A percentile compares a stretch with the other conserved stretches of the same genome.
phyloP scores from a whole-genome alignment of 345 rosid genomes.

The Sonneratia caseolaris region DNA sequence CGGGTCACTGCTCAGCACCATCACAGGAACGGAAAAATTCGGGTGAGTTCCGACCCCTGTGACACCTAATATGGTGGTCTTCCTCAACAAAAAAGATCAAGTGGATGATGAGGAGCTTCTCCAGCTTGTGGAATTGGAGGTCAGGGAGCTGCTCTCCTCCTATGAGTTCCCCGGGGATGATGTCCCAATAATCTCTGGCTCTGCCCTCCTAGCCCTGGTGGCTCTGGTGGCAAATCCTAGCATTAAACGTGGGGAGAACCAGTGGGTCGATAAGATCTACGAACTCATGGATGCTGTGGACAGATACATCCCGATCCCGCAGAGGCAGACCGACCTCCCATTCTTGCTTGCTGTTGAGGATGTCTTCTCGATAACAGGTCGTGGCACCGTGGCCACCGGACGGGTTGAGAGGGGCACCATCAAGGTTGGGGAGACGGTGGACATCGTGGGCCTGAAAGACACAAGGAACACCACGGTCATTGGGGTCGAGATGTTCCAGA shows the following conservation, averaged over 20 bases:
- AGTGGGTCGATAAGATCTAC: conserved; percentile 20
- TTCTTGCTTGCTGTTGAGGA: conserved; percentile 19
- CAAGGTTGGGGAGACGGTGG: conserved; percentile 17
- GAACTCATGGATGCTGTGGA: conserved; percentile 21
- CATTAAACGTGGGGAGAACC: conserved; percentile 16
- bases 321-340: conserved; percentile 19
- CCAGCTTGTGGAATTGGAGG: conserved; percentile 21
- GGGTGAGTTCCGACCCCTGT: no score
- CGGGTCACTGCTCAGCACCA: no score
- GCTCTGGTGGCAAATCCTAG: conserved; percentile 18
- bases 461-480: conserved; percentile 16
- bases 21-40: no score
- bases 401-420: conserved; percentile 21
- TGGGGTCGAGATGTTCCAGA: conserved; percentile 24
- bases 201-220: conserved; percentile 18
- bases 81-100: conserved; percentile 22
- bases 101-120: conserved; percentile 23
- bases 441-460: conserved; percentile 18
- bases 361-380: conserved; percentile 20
- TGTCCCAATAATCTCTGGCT: conserved; percentile 16
- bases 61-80: conserved; percentile 25
- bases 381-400: conserved; percentile 22
- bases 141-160: conserved; percentile 18
- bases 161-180: conserved; percentile 22
- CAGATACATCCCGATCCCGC: conserved; percentile 17